phyloP scores from a whole-genome alignment of 352 stramenopile genomes.

The Phytopythium kandeliae region DNA sequence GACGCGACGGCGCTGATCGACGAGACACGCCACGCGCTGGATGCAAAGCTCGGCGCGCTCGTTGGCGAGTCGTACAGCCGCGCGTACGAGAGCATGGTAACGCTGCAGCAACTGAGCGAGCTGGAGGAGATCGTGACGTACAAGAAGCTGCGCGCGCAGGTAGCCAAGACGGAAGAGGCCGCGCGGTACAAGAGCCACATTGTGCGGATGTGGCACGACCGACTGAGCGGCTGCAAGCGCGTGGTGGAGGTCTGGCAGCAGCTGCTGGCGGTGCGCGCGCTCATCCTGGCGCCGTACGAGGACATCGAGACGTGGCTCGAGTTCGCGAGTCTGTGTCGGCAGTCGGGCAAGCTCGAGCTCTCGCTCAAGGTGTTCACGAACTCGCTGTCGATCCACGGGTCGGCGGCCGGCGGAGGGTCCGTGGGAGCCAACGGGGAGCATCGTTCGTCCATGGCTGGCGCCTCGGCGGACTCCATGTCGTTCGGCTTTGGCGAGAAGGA shows the following conservation, averaged over 20 bases:
- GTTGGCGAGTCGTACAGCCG: constrained; percentile 96
- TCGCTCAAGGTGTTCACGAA: constrained; percentile 86
- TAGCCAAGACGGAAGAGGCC: constrained; percentile 67
- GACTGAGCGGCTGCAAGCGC: constrained; percentile 84
- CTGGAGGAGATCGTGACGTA: constrained; percentile 98
- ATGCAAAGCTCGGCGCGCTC: constrained; percentile 93
- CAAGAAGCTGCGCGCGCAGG: constrained; percentile 77
- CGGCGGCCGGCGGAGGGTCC: constrained; percentile 8
- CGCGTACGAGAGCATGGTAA: constrained; percentile 96
- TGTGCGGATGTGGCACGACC: constrained; percentile 82
- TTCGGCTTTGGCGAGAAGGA: constrained; percentile 85
- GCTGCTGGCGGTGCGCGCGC: constrained; percentile 91
- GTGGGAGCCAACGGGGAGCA: constrained; percentile 25
- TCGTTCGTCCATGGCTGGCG: constrained; percentile 48
- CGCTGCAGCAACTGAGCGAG: constrained; percentile 95
- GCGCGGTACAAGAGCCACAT: constrained; percentile 77
- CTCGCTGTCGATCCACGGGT: constrained; percentile 53
- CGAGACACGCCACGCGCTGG: constrained; percentile 88
- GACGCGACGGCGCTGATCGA: constrained; percentile 92
- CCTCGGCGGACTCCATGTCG: constrained; percentile 45
- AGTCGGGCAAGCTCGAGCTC: constrained; percentile 81
- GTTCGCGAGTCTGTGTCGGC: constrained; percentile 89
- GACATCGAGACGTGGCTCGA: constrained; percentile 90
- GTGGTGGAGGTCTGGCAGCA: constrained; percentile 92
- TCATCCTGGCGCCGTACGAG: constrained; percentile 83